Conservation (phyloP, 2,329 filamentous ascomycete genomes). For the Endothia cerciana region DNA sequence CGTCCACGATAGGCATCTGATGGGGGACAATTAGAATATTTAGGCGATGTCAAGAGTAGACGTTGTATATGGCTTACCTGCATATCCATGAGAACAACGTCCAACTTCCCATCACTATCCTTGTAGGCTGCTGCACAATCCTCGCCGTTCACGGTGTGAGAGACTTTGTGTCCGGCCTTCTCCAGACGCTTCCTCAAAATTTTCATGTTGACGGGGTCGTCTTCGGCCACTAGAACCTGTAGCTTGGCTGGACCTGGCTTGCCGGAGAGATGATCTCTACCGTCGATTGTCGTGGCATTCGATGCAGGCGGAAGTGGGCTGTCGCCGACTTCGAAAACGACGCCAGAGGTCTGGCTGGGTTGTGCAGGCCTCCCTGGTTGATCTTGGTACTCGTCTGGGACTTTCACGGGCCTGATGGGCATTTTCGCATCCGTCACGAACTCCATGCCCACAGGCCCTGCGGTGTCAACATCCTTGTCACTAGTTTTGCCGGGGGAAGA, state of each 20-base stretch:
- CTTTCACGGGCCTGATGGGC: constrained; percentile 51
- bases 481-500: constrained; percentile 27
- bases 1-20: constrained; percentile 92
- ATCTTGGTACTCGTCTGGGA: constrained; percentile 51
- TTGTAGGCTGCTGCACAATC: constrained; percentile 76
- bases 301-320: constrained; percentile 19
- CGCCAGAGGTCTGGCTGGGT: constrained; percentile 38
- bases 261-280: constrained; percentile 18
- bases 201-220: constrained; percentile 85
- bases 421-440: constrained; percentile 49
- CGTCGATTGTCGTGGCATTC: constrained; percentile 23
- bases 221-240: constrained; percentile 78
- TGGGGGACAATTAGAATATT: background rate
- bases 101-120: constrained; percentile 66
- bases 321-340: constrained; percentile 45
- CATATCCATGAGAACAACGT: constrained; percentile 90
- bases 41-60: background rate
- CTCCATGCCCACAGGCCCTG: constrained; percentile 39
- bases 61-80: constrained; percentile 62
- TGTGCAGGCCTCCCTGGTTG: constrained; percentile 38
- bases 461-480: constrained; percentile 1
- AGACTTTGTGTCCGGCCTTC: constrained; percentile 72
- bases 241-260: constrained; percentile 45
- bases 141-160: constrained; percentile 79
- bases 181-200: constrained; percentile 81